Percentiles rank a stretch among this genome's conserved stretches.
phyloP scores from a whole-genome alignment of 768 basidiomycete species.

The Boletus fagicola region DNA sequence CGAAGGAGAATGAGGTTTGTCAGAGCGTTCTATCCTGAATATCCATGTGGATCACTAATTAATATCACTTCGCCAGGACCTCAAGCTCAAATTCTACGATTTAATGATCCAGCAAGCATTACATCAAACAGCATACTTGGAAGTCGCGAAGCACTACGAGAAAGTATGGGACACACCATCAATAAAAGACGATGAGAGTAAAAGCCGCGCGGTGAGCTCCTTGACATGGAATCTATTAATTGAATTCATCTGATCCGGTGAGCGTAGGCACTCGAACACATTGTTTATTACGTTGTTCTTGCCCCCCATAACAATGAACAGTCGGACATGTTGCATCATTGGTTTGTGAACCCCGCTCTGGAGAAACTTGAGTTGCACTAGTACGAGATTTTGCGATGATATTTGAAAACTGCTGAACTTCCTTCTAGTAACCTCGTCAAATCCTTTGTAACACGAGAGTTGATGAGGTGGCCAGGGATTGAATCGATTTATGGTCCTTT shows the following conservation, averaged over 20 bases:
- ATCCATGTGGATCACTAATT: neutral
- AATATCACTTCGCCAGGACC: conserved; percentile 53
- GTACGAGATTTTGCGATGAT: conserved; percentile 43
- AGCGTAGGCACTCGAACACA: conserved; percentile 83
- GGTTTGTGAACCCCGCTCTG: conserved; percentile 76
- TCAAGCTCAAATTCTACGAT: conserved; percentile 95
- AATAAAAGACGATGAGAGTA: conserved; percentile 80
- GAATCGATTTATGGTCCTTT: conserved; percentile 83
- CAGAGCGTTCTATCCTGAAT: neutral
- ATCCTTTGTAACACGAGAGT: conserved; percentile 87
- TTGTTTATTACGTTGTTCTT: conserved; percentile 91
- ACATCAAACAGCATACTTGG: conserved; percentile 80
- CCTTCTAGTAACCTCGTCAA: conserved; percentile 81
- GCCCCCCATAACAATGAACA: conserved; percentile 97
- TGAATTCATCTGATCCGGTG: conserved; percentile 3
- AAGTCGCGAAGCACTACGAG: conserved; percentile 92
- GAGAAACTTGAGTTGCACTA: conserved; percentile 80
- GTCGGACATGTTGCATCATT: conserved; percentile 91
- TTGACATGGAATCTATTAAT: neutral
- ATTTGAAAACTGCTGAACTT: conserved; percentile 6
- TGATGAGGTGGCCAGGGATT: conserved; percentile 98
- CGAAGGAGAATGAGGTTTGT: conserved; percentile 80
- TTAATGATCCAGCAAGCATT: conserved; percentile 95
- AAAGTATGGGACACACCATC: conserved; percentile 98
- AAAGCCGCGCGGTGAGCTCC: conserved; percentile 60